These are phyloP conservation scores for Penicillium maclennaniae DNA, from an alignment of 495 filamentous ascomycete species.

Conservation along the genomic window DNA sequence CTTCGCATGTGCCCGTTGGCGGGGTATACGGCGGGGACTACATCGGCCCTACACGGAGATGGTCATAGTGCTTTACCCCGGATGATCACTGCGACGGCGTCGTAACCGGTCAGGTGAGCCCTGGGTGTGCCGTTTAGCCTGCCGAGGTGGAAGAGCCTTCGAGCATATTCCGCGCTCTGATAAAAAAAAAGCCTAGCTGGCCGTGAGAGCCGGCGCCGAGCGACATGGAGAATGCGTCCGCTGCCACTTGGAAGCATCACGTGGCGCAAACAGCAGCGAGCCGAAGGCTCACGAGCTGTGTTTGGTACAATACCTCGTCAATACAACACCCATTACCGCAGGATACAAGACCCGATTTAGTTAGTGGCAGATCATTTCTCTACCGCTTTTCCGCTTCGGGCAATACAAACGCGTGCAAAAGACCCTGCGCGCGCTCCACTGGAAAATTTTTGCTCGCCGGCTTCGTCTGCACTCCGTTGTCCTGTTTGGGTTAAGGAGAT, in stretches of 20 bases:
- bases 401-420: slow-evolving; percentile 20
- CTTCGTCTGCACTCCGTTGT: slow-evolving; percentile 9
- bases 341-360: slow-evolving; percentile 12
- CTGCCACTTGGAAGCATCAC: slow-evolving; percentile 20
- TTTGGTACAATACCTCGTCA: slow-evolving; percentile 5
- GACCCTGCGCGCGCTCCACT: slow-evolving; percentile 20
- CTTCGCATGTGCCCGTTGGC: slow-evolving; percentile 6
- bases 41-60: neutral
- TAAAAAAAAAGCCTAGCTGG: neutral
- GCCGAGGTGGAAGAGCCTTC: neutral
- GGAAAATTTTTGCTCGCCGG: slow-evolving; percentile 19
- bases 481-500: slow-evolving; percentile 3
- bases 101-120: slow-evolving; percentile 12
- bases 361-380: slow-evolving; percentile 34
- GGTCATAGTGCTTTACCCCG: slow-evolving; percentile 3
- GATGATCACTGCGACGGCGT: slow-evolving; percentile 9
- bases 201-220: too few relatives aligned
- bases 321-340: neutral
- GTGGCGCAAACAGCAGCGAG: slow-evolving; percentile 23
- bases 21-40: slow-evolving; percentile 18
- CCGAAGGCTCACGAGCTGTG: neutral
- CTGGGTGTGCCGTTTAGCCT: neutral
- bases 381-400: slow-evolving; percentile 28
- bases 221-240: neutral
- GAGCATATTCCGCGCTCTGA: neutral